A percentile compares a stretch with the other conserved stretches of the same genome.
Evolutionary conservation across 78 protist genomes (phyloP).

Genomic region (Mastigamoeba balamuthi): DNA sequence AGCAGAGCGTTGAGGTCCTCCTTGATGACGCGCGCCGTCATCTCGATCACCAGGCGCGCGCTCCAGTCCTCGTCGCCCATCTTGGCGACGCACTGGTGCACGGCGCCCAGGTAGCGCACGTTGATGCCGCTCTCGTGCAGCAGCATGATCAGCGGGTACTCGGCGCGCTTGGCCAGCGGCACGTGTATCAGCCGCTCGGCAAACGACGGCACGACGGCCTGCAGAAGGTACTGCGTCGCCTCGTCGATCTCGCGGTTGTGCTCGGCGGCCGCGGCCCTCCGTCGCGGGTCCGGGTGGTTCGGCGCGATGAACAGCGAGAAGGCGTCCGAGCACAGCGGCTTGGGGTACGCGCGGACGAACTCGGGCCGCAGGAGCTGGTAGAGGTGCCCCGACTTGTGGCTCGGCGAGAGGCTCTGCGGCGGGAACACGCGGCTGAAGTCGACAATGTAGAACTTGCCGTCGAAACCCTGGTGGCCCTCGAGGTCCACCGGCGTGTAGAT

Average conservation of each 20-base stretch:
- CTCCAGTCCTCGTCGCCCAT: slow-evolving; percentile 38
- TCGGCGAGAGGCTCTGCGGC: not conserved
- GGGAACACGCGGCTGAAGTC: slow-evolving; percentile 56
- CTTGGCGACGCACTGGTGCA: slow-evolving; percentile 20
- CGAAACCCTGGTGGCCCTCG: slow-evolving; percentile 43
- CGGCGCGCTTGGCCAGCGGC: slow-evolving; percentile 20
- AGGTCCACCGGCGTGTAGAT: not conserved
- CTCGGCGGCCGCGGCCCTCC: not conserved
- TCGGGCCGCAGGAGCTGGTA: slow-evolving; percentile 61
- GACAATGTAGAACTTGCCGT: slow-evolving; percentile 47
- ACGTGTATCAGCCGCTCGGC: slow-evolving; percentile 23
- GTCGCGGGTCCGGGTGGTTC: no score
- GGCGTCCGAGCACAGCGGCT: slow-evolving; percentile 49
- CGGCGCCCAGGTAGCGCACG: slow-evolving; percentile 40
- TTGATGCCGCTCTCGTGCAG: slow-evolving; percentile 39
- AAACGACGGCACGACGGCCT: slow-evolving; percentile 16
- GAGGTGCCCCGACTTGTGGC: slow-evolving; percentile 26
- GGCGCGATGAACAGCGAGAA: slow-evolving; percentile 23
- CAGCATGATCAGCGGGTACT: slow-evolving; percentile 27
- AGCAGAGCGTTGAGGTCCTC: slow-evolving; percentile 24
- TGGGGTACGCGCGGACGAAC: slow-evolving; percentile 33
- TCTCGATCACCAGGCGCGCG: slow-evolving; percentile 30
- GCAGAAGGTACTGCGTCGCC: slow-evolving; percentile 17
- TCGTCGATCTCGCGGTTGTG: slow-evolving; percentile 30
- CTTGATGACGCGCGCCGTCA: slow-evolving; percentile 42